Conservation (phyloP, 768 basidiomycete species). For the Paxillus rubicundulus region DNA sequence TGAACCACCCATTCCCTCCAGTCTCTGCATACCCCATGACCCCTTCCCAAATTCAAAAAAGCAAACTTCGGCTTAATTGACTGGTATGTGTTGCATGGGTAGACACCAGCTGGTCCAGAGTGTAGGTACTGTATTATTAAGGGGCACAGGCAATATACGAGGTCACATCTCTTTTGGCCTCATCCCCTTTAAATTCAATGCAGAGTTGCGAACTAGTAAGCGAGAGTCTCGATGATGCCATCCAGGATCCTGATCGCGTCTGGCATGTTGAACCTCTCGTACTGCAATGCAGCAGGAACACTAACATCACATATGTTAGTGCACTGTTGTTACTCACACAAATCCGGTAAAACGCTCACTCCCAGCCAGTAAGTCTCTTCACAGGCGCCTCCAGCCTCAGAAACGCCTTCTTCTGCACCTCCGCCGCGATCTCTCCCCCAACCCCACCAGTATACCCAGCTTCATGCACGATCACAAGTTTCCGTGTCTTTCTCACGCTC, state of each 20-base stretch:
- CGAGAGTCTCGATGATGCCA: conserved; percentile 77
- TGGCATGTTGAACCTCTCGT: conserved; percentile 91
- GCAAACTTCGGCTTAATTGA: too few species aligned
- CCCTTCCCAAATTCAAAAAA: too few species aligned
- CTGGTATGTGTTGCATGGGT: neutral
- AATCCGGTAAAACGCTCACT: conserved; percentile 55
- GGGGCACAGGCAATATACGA: neutral
- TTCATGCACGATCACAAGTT: conserved; percentile 89
- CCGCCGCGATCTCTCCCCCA: conserved; percentile 90
- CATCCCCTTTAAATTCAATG: neutral
- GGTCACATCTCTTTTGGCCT: neutral
- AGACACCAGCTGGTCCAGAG: neutral
- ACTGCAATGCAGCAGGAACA: conserved; percentile 79
- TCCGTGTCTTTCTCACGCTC: conserved; percentile 81
- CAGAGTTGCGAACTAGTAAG: conserved; percentile 44
- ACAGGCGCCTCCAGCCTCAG: conserved; percentile 87
- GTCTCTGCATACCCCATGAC: too few species aligned
- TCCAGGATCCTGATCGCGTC: conserved; percentile 83
- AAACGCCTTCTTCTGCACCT: conserved; percentile 87
- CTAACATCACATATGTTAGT: conserved; percentile 35
- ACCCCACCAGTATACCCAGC: conserved; percentile 84
- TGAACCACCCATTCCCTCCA: too few species aligned
- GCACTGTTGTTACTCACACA: neutral
- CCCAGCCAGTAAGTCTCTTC: conserved; percentile 86
- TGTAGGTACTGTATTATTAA: neutral